Evolutionary conservation across 2,329 filamentous ascomycete genomes (phyloP), one percentile per base, ranked within the genome.

Genomic region (Ophiocordyceps camponoti-floridani): DNA sequence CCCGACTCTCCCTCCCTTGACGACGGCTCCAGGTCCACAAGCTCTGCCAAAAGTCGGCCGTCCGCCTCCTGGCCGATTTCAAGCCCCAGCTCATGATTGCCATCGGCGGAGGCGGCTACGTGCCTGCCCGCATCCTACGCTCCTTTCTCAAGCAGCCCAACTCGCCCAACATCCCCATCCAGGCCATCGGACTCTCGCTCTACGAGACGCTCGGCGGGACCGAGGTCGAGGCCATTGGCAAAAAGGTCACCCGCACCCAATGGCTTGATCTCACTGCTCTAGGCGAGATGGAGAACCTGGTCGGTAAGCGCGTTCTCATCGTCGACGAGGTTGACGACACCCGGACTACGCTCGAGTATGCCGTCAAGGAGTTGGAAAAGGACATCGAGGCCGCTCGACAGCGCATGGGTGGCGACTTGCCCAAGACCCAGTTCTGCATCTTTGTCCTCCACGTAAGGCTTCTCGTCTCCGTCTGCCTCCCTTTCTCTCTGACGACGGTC

Each of bases 321-420:
- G 87, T 94, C 31, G 87, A 94, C 59, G 87, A 95, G 73, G 88
- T 95, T 40, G 88, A 95, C 60, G 88, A 95, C 65, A 95, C 88
- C 47, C 77, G 88, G 54, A 95, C 88, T 14, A 95, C 88, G 16
- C 74, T 95, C 51, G 87, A 94, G 62, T 95, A 94, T 61, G 88
- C 88, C 16, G 87, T 95, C 49, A 80, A 79, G 62, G 88, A 95
- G 68, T 72, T 95, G 48, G 75, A 94, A 69, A 94, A 96, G 74
- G 91, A 98, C 58, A 88, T 98, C 43, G 79, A 91, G 67, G 61
- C 70, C 46, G 88, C 88, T 37, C 77, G 84, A 52, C 71, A 80
- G 64, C 77, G 81, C 58, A 66, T 87, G 42, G 85, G 85, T 10
- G 67, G 74, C 27, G 68, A 74, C 44, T 61, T 62, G 43, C 62